Conservation (phyloP, 2,329 filamentous ascomycete genomes). For the Paramyrothecium roridum region DNA sequence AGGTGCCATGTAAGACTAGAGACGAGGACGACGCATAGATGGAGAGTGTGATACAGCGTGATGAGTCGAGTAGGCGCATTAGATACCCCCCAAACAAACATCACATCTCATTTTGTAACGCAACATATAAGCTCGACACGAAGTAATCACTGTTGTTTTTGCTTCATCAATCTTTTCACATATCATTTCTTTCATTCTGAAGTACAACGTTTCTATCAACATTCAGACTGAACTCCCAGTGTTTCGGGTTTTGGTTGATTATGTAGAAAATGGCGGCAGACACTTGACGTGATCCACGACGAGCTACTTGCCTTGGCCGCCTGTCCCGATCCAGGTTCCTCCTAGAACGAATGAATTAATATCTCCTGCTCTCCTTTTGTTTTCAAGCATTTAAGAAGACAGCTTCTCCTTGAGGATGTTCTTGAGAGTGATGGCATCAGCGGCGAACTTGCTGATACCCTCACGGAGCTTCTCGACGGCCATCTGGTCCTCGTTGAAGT, state of each 20-base stretch:
- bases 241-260: too few species aligned
- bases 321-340: not conserved
- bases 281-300: too few species aligned
- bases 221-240: too few species aligned
- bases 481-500: constrained; percentile 99
- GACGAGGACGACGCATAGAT: not conserved
- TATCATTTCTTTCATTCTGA: too few species aligned
- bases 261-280: too few species aligned
- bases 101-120: too few species aligned
- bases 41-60: not conserved
- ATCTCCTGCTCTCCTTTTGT: constrained; percentile 2
- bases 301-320: too few species aligned
- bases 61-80: not conserved
- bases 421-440: constrained; percentile 93
- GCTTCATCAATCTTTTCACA: too few species aligned
- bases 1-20: constrained; percentile 35
- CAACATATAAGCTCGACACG: too few species aligned
- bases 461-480: constrained; percentile 98
- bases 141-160: too few species aligned
- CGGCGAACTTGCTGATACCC: constrained; percentile 99
- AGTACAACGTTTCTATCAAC: too few species aligned
- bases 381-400: constrained; percentile 30
- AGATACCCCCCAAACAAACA: not conserved
- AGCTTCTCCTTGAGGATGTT: constrained; percentile 88
- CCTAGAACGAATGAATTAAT: not conserved